Conservation (phyloP, 108 stramenopile species). For the Skeletonema marinoi region DNA sequence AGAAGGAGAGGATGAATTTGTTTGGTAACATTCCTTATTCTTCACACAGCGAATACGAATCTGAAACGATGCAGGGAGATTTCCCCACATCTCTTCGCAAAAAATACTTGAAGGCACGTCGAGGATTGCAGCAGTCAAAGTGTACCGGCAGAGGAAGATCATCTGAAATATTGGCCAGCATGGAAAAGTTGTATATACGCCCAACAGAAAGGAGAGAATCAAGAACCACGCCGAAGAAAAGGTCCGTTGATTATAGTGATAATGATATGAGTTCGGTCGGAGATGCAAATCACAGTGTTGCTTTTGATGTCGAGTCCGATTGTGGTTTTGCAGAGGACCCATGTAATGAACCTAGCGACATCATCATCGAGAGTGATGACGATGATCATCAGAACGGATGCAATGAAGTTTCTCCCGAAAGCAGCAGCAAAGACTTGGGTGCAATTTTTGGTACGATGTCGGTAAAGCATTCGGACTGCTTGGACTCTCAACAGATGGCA, state of each 20-base stretch:
- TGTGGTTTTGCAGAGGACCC: slow-evolving; percentile 5
- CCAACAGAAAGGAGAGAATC: not conserved
- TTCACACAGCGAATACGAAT: slow-evolving; percentile 5
- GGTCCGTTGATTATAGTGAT: not conserved
- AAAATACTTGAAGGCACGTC: slow-evolving; percentile 18
- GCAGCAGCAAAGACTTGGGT: not conserved
- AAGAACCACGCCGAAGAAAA: not conserved
- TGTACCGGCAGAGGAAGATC: not conserved
- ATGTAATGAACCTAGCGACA: not conserved
- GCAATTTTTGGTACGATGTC: slow-evolving; percentile 15
- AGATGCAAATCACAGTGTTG: not conserved
- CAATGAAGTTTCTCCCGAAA: not conserved
- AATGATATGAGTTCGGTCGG: not conserved
- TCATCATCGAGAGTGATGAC: not conserved
- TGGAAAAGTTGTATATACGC: slow-evolving; percentile 6
- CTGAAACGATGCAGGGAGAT: slow-evolving; percentile 2
- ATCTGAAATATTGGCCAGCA: not conserved
- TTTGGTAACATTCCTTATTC: slow-evolving; percentile 23
- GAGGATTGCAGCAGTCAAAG: not conserved
- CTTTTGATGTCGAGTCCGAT: slow-evolving; percentile 2
- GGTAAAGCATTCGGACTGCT: not conserved
- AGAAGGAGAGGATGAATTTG: slow-evolving; percentile 39
- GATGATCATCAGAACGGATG: not conserved
- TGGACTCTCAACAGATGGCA: slow-evolving; percentile 10
- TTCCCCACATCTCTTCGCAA: slow-evolving; percentile 19